Percentiles rank a stretch among this genome's conserved stretches.
Evolutionary conservation across 345 rosid genomes (phyloP).

Genomic region (Chamaenerion angustifolium): DNA sequence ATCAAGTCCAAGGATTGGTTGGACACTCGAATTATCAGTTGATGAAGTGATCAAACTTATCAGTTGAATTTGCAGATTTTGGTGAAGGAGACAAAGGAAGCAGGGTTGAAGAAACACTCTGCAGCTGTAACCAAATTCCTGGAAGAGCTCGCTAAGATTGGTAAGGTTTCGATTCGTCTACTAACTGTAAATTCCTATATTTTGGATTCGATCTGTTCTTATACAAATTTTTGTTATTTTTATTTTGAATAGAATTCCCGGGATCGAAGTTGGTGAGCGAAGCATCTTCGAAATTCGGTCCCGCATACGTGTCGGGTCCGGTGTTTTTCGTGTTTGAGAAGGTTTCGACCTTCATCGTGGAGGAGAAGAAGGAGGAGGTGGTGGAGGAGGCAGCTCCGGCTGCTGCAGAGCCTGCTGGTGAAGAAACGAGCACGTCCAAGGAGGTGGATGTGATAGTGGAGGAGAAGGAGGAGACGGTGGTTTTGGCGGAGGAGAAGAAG

Average conservation of each 20-base stretch:
- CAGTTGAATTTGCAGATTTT: constrained; percentile 20
- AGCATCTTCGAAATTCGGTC: constrained; percentile 44
- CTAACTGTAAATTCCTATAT: no score
- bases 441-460: constrained; percentile 12
- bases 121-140: constrained; percentile 38
- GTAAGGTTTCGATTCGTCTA: constrained; percentile 1
- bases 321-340: constrained; percentile 62
- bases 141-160: constrained; percentile 63
- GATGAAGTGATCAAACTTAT: neutral
- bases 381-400: constrained; percentile 16
- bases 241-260: constrained; percentile 79
- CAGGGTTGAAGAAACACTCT: constrained; percentile 57
- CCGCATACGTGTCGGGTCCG: constrained; percentile 45
- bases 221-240: no score
- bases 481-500: constrained; percentile 4
- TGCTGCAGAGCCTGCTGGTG: constrained; percentile 29
- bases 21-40: no score
- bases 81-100: constrained; percentile 55
- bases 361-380: constrained; percentile 26
- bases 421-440: neutral
- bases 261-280: constrained; percentile 51
- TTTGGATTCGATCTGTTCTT: no score
- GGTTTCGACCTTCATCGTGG: constrained; percentile 42
- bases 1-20: no score
- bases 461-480: constrained; percentile 1